phyloP scores from a whole-genome alignment of 805 yeast genomes.

The Sugiyamaella chiloensis region DNA sequence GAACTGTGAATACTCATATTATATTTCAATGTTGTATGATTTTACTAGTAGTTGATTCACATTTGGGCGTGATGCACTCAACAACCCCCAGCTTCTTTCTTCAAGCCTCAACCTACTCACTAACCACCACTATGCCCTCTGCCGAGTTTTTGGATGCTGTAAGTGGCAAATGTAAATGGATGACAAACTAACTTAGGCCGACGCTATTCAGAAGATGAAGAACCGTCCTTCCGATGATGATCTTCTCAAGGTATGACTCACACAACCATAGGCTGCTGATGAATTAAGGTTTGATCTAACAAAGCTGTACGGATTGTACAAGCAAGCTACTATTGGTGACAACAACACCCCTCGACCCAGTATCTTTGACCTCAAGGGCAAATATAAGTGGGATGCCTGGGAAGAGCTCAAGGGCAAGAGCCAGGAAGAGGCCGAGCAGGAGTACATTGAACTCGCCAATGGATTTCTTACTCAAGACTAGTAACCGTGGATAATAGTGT shows the following conservation, averaged over 20 bases:
- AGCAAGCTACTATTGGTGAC: slow-evolving; percentile 97
- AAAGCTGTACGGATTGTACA: slow-evolving; percentile 83
- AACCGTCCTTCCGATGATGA: slow-evolving; percentile 84
- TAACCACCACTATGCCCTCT: slow-evolving; percentile 39
- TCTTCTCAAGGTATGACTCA: slow-evolving; percentile 56
- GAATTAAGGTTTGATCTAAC: too few species aligned
- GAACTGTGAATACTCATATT: background rate
- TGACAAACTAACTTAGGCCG: slow-evolving; percentile 50
- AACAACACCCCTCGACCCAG: slow-evolving; percentile 86
- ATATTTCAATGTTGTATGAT: too few species aligned
- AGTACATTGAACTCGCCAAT: slow-evolving; percentile 42
- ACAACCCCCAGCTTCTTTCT: too few species aligned
- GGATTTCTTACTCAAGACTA: slow-evolving; percentile 23
- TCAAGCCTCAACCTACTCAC: too few species aligned
- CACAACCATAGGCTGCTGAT: too few species aligned
- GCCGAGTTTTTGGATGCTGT: slow-evolving; percentile 37
- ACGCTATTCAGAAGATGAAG: slow-evolving; percentile 69
- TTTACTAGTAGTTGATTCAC: background rate
- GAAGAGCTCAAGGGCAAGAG: slow-evolving; percentile 77
- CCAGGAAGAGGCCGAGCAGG: slow-evolving; percentile 85
- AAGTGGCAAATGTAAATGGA: slow-evolving; percentile 11
- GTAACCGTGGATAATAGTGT: too few species aligned
- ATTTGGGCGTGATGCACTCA: too few species aligned
- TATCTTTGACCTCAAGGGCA: slow-evolving; percentile 86
- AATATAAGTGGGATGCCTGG: slow-evolving; percentile 99